These are phyloP conservation scores for Paracoccidioides lutzii DNA, from an alignment of 2,329 filamentous ascomycete genomes.

Conservation along the genomic window DNA sequence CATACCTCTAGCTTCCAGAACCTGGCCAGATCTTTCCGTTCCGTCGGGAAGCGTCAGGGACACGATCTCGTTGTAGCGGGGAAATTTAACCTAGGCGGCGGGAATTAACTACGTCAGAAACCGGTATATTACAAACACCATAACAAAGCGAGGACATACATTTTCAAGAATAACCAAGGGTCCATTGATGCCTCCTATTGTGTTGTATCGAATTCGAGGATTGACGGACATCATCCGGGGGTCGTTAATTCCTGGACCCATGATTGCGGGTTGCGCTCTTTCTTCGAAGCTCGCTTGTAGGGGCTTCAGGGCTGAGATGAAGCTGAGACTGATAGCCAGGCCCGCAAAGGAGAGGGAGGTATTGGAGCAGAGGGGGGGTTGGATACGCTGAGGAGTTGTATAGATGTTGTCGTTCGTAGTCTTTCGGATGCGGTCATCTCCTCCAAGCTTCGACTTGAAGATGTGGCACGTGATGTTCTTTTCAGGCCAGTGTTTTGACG, in stretches of 20 bases:
- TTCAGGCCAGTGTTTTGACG: too few species aligned
- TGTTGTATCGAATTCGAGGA: conserved; percentile 85
- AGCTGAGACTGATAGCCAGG: neutral
- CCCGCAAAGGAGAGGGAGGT: neutral
- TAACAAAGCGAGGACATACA: conserved; percentile 41
- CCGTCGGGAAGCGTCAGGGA: conserved; percentile 92
- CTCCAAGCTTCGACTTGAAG: neutral
- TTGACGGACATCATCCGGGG: conserved; percentile 43
- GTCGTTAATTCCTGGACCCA: conserved; percentile 31
- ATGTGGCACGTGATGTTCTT: neutral
- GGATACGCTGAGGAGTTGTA: neutral
- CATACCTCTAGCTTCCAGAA: conserved; percentile 90
- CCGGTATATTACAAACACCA: conserved; percentile 4
- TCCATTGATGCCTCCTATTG: conserved; percentile 93
- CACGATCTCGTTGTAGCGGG: conserved; percentile 95
- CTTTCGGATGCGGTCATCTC: neutral
- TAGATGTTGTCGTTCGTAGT: neutral
- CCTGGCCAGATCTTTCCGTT: conserved; percentile 82
- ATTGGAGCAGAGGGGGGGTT: neutral
- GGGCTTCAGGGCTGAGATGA: neutral
- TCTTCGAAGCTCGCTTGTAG: neutral
- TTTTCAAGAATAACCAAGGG: conserved; percentile 96
- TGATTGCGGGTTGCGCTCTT: conserved; percentile 11
- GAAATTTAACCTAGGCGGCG: conserved; percentile 72
- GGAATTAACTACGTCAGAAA: neutral